Evolutionary conservation across 495 filamentous ascomycete species (phyloP).

Genomic region (Collariella sp.): DNA sequence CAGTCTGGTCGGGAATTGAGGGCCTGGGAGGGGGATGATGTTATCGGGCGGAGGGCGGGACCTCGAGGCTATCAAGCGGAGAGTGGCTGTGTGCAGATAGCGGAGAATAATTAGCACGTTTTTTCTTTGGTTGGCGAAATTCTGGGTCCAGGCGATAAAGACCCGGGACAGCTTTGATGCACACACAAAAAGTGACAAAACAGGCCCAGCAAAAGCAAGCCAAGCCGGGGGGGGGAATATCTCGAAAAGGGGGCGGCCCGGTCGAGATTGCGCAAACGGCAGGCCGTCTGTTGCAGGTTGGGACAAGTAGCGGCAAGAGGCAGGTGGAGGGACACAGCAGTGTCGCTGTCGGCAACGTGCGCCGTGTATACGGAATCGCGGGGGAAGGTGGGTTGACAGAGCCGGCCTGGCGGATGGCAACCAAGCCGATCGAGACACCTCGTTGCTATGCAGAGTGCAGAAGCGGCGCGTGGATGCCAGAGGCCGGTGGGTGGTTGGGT

Average conservation of each 20-base stretch:
- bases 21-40: slow-evolving; percentile 2
- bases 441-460: not conserved
- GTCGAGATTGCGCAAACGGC: not conserved
- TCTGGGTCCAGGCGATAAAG: slow-evolving; percentile 25
- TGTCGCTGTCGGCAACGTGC: not conserved
- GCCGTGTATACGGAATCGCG: not conserved
- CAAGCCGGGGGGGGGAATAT: not conserved
- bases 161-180: slow-evolving; percentile 16
- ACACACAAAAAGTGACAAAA: not conserved
- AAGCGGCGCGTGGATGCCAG: not conserved
- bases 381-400: not conserved
- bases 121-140: slow-evolving; percentile 13
- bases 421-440: not conserved
- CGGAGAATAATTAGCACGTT: slow-evolving; percentile 23
- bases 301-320: not conserved
- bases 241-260: not conserved
- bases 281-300: not conserved
- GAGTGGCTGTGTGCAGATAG: slow-evolving; percentile 26
- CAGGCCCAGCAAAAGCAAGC: not conserved
- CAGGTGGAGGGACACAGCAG: not conserved
- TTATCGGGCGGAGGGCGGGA: slow-evolving; percentile 15
- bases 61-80: slow-evolving; percentile 8
- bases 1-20: slow-evolving; percentile 1
- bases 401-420: not conserved
- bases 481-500: no score